A percentile compares a stretch with the other conserved stretches of the same genome.
Conservation (phyloP, 164 flowering plant genomes). For the Buxus sempervirens region DNA sequence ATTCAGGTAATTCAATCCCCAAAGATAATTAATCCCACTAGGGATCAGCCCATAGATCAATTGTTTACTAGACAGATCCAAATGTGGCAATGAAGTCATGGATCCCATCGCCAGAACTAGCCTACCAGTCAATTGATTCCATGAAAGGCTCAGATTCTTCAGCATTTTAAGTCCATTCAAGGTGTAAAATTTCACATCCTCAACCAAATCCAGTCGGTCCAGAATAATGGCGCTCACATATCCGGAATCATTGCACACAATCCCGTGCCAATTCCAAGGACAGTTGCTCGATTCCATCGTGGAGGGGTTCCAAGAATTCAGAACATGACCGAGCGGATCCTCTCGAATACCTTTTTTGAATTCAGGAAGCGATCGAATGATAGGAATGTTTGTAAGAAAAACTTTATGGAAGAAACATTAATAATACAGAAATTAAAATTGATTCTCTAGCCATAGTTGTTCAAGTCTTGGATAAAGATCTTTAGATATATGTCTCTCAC, state of each 20-base stretch:
- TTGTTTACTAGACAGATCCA: slow-evolving; percentile 73
- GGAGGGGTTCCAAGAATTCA: slow-evolving; percentile 39
- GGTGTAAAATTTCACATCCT: slow-evolving; percentile 74
- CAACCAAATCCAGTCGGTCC: slow-evolving; percentile 47
- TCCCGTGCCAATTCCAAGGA: slow-evolving; percentile 60
- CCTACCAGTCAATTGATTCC: slow-evolving; percentile 70
- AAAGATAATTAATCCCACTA: slow-evolving; percentile 50
- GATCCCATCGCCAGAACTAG: slow-evolving; percentile 64
- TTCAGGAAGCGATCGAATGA: slow-evolving; percentile 65
- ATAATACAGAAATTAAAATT: no score
- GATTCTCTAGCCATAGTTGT: no score
- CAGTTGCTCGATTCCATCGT: slow-evolving; percentile 29
- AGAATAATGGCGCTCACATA: slow-evolving; percentile 44
- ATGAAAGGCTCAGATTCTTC: slow-evolving; percentile 58
- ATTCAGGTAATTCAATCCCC: slow-evolving; percentile 62
- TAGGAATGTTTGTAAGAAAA: no score
- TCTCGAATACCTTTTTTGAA: slow-evolving; percentile 74
- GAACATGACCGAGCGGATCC: slow-evolving; percentile 50
- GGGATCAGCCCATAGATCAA: slow-evolving; percentile 92
- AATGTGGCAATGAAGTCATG: slow-evolving; percentile 45
- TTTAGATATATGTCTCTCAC: no score
- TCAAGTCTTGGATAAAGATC: no score
- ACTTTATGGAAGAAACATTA: no score
- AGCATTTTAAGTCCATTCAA: slow-evolving; percentile 49
- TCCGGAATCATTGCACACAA: slow-evolving; percentile 43